phyloP scores from a whole-genome alignment of 164 flowering plant species.

The Umbellularia californica region DNA sequence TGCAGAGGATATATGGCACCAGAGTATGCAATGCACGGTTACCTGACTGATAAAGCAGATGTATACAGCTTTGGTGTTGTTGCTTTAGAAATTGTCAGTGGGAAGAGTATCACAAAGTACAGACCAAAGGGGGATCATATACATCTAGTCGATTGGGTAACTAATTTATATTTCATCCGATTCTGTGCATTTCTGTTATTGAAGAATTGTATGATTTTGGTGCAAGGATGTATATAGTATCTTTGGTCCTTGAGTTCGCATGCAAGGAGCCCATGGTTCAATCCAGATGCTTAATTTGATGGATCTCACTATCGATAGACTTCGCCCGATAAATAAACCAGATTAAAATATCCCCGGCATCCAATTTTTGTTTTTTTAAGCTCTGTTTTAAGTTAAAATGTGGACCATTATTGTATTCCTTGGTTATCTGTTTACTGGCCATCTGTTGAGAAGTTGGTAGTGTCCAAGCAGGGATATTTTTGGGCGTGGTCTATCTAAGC shows the following conservation, averaged over 20 bases:
- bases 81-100: constrained; percentile 63
- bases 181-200: too few species aligned
- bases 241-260: neutral
- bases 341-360: too few species aligned
- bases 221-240: neutral
- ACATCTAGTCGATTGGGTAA: constrained; percentile 78
- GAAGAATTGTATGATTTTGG: neutral
- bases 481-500: too few species aligned
- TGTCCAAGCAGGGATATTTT: too few species aligned
- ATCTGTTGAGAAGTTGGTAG: too few species aligned
- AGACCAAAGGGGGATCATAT: constrained; percentile 58
- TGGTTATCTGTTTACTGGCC: too few species aligned
- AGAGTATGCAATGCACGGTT: constrained; percentile 77
- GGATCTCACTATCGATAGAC: neutral
- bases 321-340: neutral
- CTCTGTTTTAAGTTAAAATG: too few species aligned
- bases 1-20: constrained; percentile 77
- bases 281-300: neutral
- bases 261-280: neutral
- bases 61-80: constrained; percentile 78
- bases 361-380: too few species aligned
- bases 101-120: constrained; percentile 72
- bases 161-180: too few species aligned
- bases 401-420: too few species aligned
- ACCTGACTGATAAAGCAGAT: constrained; percentile 62